Percentiles rank a stretch among this genome's conserved stretches.
phyloP scores from a whole-genome alignment of 2,329 filamentous ascomycete genomes.

The Sarocladium strictum region DNA sequence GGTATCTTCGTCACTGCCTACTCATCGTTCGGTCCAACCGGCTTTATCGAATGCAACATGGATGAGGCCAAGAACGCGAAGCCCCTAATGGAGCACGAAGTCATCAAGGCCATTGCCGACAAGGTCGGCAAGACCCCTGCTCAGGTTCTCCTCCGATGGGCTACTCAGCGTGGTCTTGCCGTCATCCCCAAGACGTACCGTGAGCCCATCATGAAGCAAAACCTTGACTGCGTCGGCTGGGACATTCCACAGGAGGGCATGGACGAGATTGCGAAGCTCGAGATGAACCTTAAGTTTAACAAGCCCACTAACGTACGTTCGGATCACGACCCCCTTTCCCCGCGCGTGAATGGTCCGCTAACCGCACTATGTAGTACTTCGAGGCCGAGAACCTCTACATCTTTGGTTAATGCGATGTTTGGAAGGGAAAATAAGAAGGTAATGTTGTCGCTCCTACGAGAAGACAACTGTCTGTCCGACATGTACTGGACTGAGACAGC shows the following conservation, averaged over 20 bases:
- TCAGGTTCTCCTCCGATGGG: constrained; percentile 81
- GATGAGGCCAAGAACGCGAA: constrained; percentile 49
- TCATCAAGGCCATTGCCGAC: constrained; percentile 58
- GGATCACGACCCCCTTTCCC: not conserved
- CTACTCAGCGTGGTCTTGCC: constrained; percentile 73
- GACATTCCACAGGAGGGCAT: constrained; percentile 62
- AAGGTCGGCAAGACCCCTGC: constrained; percentile 69
- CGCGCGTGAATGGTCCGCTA: constrained; percentile 8
- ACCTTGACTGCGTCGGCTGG: constrained; percentile 61
- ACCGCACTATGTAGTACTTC: constrained; percentile 41
- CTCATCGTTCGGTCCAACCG: constrained; percentile 75
- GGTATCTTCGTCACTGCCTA: constrained; percentile 75
- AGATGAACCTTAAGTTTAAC: constrained; percentile 68
- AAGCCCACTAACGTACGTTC: constrained; percentile 62
- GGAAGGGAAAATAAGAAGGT: constrained; percentile 4
- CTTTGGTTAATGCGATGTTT: constrained; percentile 39
- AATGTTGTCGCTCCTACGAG: not conserved
- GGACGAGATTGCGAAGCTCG: constrained; percentile 57
- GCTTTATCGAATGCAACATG: constrained; percentile 73
- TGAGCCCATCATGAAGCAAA: constrained; percentile 49
- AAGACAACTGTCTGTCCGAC: not conserved
- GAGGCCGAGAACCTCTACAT: constrained; percentile 50
- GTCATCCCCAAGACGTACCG: constrained; percentile 75
- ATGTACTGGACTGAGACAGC: constrained; percentile 9
- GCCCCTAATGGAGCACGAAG: constrained; percentile 64